Conservation (phyloP, 2,329 filamentous ascomycete species). For the Trichophyton verrucosum region DNA sequence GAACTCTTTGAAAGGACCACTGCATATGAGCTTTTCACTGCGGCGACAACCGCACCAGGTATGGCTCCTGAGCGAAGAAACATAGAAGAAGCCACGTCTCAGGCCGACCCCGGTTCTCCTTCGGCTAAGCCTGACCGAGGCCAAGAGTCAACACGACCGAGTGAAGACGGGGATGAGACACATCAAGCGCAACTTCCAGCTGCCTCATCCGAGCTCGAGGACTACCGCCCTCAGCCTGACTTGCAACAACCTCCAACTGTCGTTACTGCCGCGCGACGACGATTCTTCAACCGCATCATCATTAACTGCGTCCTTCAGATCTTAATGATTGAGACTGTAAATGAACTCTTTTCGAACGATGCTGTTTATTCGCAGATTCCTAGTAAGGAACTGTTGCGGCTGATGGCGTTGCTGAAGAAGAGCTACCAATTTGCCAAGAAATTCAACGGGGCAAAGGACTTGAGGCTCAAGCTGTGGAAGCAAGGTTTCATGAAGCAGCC, state of each 20-base stretch:
- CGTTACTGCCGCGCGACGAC: slow-evolving; percentile 80
- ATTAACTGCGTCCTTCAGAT: slow-evolving; percentile 94
- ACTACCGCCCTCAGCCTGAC: slow-evolving; percentile 66
- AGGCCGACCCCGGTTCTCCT: slow-evolving; percentile 15
- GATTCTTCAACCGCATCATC: slow-evolving; percentile 99
- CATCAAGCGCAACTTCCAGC: slow-evolving; percentile 19
- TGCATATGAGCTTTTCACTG: slow-evolving; percentile 87
- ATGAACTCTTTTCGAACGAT: slow-evolving; percentile 96
- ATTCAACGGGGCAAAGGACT: slow-evolving; percentile 95
- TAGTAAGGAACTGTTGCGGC: slow-evolving; percentile 70
- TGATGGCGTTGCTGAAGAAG: slow-evolving; percentile 92
- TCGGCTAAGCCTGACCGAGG: slow-evolving; percentile 19
- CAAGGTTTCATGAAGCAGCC: slow-evolving; percentile 99
- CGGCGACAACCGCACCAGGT: slow-evolving; percentile 44
- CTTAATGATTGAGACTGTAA: slow-evolving; percentile 98
- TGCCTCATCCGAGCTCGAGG: slow-evolving; percentile 52
- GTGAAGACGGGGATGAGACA: slow-evolving; percentile 11
- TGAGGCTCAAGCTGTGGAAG: slow-evolving; percentile 85
- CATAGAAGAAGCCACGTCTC: slow-evolving; percentile 16
- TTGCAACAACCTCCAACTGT: slow-evolving; percentile 80
- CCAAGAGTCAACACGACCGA: slow-evolving; percentile 15
- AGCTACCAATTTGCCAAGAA: slow-evolving; percentile 92
- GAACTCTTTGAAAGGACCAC: slow-evolving; percentile 92
- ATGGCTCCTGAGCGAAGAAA: slow-evolving; percentile 20
- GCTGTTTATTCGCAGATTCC: slow-evolving; percentile 89